Base-by-base conservation (phyloP, 2,329 filamentous ascomycete species). In the Drechmeria coniospora region DNA sequence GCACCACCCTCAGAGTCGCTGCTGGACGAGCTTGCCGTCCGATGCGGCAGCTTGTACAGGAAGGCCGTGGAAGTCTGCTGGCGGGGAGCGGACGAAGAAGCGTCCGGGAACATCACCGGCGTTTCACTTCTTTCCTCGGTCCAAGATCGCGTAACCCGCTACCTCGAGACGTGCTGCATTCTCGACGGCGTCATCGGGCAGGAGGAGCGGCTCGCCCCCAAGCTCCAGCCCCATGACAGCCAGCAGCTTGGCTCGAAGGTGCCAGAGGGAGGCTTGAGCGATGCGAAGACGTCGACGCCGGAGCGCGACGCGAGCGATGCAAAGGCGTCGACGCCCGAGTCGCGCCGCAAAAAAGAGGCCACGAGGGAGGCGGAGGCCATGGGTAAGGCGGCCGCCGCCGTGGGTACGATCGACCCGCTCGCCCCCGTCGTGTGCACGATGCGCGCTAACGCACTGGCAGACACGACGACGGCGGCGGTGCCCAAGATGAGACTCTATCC, bases 21-120 rank as follows among this genome's bases (percentile, higher is more conserved):
- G 0, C 52, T 80, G 3, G 63, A 73, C 2, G 68, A 71, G 36
- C 55, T 83, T 2, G 65, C 73, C 0, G 67, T 71, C 4, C 69
- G 71, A 44, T 84, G 79, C 38, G 79, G 79, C 10, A 78, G 71
- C 6, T 60, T 79, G 0, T 87, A 83, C 49, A 76, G 74, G 65
- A 77, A 74, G 43, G 79, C 77, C 1, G 78, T 82, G 2, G 68
- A 79, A 43, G 63, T 69, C 3, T 84, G 79, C 40, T 74, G 78
- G 60, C 63, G 63, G 32, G 74, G 77, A n/a, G 72, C 77, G 3
- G 76, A 83, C 27, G 61, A 68, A 21, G 68, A 73, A 32, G 50
- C 71, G 6, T 50, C 55, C 0, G 65, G 62, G 2, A 49, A 51
- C 18, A 47, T 48, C 0, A 53, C 55, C 4, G 57, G 59, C 3